Evolutionary conservation across 75 land plant genomes (phyloP).

Genomic region (Cunninghamia lanceolata): DNA sequence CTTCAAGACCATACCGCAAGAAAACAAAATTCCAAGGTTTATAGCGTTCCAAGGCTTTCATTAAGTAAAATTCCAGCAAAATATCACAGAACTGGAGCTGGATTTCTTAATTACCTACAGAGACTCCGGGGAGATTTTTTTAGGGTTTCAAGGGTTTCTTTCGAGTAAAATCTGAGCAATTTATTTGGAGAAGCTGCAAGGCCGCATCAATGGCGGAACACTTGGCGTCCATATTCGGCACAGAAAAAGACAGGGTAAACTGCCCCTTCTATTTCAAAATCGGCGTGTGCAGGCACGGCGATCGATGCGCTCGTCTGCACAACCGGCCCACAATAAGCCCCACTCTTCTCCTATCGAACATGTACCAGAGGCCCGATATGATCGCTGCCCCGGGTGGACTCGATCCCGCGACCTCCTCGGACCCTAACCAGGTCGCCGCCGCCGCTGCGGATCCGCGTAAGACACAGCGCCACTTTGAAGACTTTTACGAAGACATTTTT

Average conservation of each 20-base stretch:
- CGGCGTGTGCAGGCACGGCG: slow-evolving; percentile 85
- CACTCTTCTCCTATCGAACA: slow-evolving; percentile 71
- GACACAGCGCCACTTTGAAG: slow-evolving; percentile 91
- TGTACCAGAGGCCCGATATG: slow-evolving; percentile 86
- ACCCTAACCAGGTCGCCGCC: background rate
- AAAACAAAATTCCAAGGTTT: background rate
- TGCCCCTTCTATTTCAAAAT: slow-evolving; percentile 85
- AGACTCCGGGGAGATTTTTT: background rate
- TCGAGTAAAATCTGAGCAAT: background rate
- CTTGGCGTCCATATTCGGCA: slow-evolving; percentile 73
- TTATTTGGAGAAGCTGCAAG: background rate
- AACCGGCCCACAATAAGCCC: slow-evolving; percentile 71
- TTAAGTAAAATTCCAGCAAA: background rate
- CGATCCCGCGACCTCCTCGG: slow-evolving; percentile 23
- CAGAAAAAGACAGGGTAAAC: slow-evolving; percentile 75
- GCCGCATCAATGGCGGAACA: slow-evolving; percentile 53
- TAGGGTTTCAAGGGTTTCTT: slow-evolving; percentile 1
- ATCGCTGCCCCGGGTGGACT: slow-evolving; percentile 56
- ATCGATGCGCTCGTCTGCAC: slow-evolving; percentile 75
- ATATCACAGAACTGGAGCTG: background rate
- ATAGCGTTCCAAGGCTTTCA: background rate
- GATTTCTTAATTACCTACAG: background rate
- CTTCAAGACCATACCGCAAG: background rate
- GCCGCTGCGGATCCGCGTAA: slow-evolving; percentile 53
- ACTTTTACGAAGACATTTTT: slow-evolving; percentile 77